Conservation (phyloP, 2,329 filamentous ascomycete species). For the Aureobasidium mangrovei region DNA sequence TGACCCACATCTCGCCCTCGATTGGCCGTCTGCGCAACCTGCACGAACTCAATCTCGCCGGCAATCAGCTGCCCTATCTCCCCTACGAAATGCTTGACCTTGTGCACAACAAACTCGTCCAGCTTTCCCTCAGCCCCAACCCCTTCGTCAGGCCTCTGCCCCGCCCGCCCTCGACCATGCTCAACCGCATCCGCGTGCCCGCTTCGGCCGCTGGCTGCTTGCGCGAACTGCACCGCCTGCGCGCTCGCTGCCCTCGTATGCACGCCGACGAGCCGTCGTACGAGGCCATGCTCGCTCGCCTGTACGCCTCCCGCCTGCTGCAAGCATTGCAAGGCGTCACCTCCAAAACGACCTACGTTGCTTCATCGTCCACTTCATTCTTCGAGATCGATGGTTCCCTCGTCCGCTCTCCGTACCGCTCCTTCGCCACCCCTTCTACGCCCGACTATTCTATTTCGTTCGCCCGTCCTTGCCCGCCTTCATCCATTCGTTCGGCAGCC, state of each 20-base stretch:
- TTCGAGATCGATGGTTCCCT: constrained; percentile 26
- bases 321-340: constrained; percentile 10
- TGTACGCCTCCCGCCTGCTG: constrained; percentile 17
- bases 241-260: constrained; percentile 16
- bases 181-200: constrained; percentile 8
- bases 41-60: constrained; percentile 54
- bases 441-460: neutral
- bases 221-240: constrained; percentile 12
- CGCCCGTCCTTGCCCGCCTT: constrained; percentile 10
- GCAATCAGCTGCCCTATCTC: constrained; percentile 53
- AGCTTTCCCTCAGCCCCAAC: constrained; percentile 54
- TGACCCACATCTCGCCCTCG: constrained; percentile 52
- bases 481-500: constrained; percentile 12
- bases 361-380: constrained; percentile 19
- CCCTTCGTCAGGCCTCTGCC: constrained; percentile 41
- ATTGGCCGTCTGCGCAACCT: constrained; percentile 53
- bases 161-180: neutral
- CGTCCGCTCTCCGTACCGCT: neutral
- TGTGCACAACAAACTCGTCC: constrained; percentile 40
- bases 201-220: constrained; percentile 15
- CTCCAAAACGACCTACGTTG: constrained; percentile 23
- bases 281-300: constrained; percentile 17
- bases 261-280: constrained; percentile 18
- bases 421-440: neutral
- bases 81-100: constrained; percentile 56